Base-by-base conservation (phyloP, 164 flowering plant genomes). In the Amborella trichopoda region DNA sequence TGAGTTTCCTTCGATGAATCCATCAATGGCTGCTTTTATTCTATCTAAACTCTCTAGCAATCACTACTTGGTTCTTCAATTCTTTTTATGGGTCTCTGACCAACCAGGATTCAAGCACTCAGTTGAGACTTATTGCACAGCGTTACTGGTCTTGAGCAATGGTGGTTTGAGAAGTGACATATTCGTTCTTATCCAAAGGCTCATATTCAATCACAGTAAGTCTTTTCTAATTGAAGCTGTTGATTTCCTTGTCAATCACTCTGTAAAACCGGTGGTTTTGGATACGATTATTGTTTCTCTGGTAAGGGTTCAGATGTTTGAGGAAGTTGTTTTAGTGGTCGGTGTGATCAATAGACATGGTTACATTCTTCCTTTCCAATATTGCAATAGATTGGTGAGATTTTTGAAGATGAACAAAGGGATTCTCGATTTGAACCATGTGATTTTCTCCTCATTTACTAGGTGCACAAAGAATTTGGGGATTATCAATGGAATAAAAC, bases 311-410 rank as follows among this genome's bases (percentile, higher is more conserved):
- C 16, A 21, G 41, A 37, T 37, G 41, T 37, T 37, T 37, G 41
- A 37, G 16, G 41, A 37, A 18, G n/a, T 37, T 37, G 41, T 37
- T 37, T 37, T 37, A 21, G 41, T 37, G 6, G 41, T 14, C 6
- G 19, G 8, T 37, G 41, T 21, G 16, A 37, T 37, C 19, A 8
- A 37, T 37, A 37, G n/a, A 21, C 16, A 21, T n/a, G 41, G 41
- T 6, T 37, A 37, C 19, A n/a, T 37, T 14, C n/a, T 37, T 8
- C 41, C 41, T 37, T 37, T 37, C 41, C 16, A 37, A 21, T n/a
- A n/a, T 37, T 37, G 41, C 19, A 37, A 37, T 37, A 2, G 41
- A 37, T 37, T 37, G n/a, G 41, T 37, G 9, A 37, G 41, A 21
- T 6, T 37, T 37, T 14, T 37, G 1, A 37, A 37, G 41, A 14